Conservation (phyloP, 2,329 filamentous ascomycete species). For the Tolypocladium ovalisporum region DNA sequence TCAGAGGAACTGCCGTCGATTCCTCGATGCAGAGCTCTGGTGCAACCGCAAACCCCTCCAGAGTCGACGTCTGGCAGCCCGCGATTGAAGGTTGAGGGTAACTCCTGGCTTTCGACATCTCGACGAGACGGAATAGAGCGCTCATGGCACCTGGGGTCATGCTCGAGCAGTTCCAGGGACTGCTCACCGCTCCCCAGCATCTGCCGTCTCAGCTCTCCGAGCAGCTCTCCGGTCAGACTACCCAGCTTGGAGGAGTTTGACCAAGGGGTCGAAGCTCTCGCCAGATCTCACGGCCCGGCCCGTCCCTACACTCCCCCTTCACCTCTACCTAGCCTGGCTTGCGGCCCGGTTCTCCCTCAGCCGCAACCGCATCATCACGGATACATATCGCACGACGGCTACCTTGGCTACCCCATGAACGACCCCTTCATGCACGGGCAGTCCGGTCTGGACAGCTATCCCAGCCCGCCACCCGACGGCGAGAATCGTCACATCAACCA, state of each 20-base stretch:
- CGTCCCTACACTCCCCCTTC: slow-evolving; percentile 17
- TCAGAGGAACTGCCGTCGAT: slow-evolving; percentile 12
- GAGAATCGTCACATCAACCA: slow-evolving; percentile 30
- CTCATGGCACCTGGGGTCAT: slow-evolving; percentile 7
- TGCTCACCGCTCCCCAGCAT: slow-evolving; percentile 14
- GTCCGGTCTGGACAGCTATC: slow-evolving; percentile 17
- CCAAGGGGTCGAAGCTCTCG: slow-evolving; percentile 24
- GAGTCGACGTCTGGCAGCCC: slow-evolving; percentile 24
- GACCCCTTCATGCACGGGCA: slow-evolving; percentile 13
- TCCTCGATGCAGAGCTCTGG: slow-evolving; percentile 6
- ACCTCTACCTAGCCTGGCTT: slow-evolving; percentile 13
- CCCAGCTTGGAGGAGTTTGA: slow-evolving; percentile 27
- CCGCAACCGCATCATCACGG: slow-evolving; percentile 10
- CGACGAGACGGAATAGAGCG: neutral
- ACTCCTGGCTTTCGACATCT: slow-evolving; percentile 4
- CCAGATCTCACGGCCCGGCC: slow-evolving; percentile 16
- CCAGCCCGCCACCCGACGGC: slow-evolving; percentile 23
- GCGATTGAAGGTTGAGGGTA: slow-evolving; percentile 20
- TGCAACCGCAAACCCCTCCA: slow-evolving; percentile 17
- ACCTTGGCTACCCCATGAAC: slow-evolving; percentile 10
- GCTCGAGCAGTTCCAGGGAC: slow-evolving; percentile 11
- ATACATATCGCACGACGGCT: slow-evolving; percentile 11
- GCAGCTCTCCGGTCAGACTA: slow-evolving; percentile 13
- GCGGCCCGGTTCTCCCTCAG: slow-evolving; percentile 12
- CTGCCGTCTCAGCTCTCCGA: slow-evolving; percentile 5